These are phyloP conservation scores for Penicillium sp. DNA, from an alignment of 2,329 filamentous ascomycete species.

Conservation along the genomic window DNA sequence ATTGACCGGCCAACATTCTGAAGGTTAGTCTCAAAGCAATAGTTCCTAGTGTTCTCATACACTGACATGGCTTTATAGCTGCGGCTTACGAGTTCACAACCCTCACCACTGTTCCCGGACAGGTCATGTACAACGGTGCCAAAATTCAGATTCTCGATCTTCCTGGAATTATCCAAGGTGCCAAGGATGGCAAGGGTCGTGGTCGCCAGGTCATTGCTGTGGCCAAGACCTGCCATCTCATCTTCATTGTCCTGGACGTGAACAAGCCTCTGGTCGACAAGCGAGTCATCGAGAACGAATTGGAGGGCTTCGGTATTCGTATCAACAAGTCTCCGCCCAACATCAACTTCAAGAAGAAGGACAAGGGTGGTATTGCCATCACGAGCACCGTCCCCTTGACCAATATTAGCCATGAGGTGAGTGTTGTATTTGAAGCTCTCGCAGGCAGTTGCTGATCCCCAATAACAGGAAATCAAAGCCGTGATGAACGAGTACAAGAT, in stretches of 20 bases:
- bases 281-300: slow-evolving; percentile 84
- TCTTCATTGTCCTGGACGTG: slow-evolving; percentile 97
- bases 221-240: slow-evolving; percentile 96
- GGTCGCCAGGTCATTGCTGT: slow-evolving; percentile 98
- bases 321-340: slow-evolving; percentile 97
- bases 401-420: slow-evolving; percentile 78
- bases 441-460: slow-evolving; percentile 12
- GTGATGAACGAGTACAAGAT: slow-evolving; percentile 98
- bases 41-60: neutral
- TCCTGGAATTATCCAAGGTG: slow-evolving; percentile 96
- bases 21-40: slow-evolving; percentile 46
- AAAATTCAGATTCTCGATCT: slow-evolving; percentile 98
- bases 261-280: slow-evolving; percentile 98
- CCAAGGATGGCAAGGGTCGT: slow-evolving; percentile 95
- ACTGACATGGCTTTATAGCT: slow-evolving; percentile 43
- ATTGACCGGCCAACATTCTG: slow-evolving; percentile 92
- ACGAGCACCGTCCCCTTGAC: slow-evolving; percentile 89
- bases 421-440: slow-evolving; percentile 6
- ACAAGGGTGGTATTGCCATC: slow-evolving; percentile 94
- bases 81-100: slow-evolving; percentile 99
- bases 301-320: slow-evolving; percentile 95
- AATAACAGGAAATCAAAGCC: slow-evolving; percentile 79
- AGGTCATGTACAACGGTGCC: slow-evolving; percentile 93
- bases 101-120: slow-evolving; percentile 91
- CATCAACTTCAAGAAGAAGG: slow-evolving; percentile 99